A percentile compares a stretch with the other conserved stretches of the same genome.
Evolutionary conservation across 1,139 yeast species (phyloP).

Genomic region (Pichia sp.): DNA sequence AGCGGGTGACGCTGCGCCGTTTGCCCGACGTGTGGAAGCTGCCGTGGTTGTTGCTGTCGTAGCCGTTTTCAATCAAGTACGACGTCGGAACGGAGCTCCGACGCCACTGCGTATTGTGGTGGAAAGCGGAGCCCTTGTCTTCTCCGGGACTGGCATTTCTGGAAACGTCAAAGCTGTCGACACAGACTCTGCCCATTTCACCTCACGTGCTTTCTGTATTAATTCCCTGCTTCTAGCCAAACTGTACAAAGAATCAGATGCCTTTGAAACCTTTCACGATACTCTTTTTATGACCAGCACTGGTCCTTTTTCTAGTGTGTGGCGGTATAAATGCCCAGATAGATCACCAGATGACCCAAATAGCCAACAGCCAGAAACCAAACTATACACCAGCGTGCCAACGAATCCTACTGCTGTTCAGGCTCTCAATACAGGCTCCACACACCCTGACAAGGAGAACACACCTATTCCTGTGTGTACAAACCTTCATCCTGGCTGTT

Average conservation of each 20-base stretch:
- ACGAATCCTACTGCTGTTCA: too few species aligned
- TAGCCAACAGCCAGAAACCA: neutral
- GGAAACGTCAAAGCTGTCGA: slow-evolving; percentile 8
- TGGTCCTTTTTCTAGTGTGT: neutral
- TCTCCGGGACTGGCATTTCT: neutral
- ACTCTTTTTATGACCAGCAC: neutral
- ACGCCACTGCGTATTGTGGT: neutral
- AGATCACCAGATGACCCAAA: too few species aligned
- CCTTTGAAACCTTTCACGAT: too few species aligned
- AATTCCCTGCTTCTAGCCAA: too few species aligned
- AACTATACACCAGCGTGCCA: neutral
- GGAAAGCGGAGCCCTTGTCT: neutral
- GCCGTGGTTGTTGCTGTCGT: neutral
- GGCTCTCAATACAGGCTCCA: too few species aligned
- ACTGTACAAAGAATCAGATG: too few species aligned
- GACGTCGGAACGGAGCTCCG: neutral
- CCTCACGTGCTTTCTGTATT: neutral
- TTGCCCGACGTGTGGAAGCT: neutral
- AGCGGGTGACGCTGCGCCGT: slow-evolving; percentile 7
- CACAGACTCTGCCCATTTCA: slow-evolving; percentile 11
- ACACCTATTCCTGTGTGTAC: too few species aligned
- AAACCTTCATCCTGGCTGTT: too few species aligned
- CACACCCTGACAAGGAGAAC: too few species aligned
- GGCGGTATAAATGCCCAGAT: neutral
- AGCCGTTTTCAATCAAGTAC: neutral